These are phyloP conservation scores for Apiospora kogelbergensis DNA, from an alignment of 2,329 filamentous ascomycete genomes.

Conservation along the genomic window DNA sequence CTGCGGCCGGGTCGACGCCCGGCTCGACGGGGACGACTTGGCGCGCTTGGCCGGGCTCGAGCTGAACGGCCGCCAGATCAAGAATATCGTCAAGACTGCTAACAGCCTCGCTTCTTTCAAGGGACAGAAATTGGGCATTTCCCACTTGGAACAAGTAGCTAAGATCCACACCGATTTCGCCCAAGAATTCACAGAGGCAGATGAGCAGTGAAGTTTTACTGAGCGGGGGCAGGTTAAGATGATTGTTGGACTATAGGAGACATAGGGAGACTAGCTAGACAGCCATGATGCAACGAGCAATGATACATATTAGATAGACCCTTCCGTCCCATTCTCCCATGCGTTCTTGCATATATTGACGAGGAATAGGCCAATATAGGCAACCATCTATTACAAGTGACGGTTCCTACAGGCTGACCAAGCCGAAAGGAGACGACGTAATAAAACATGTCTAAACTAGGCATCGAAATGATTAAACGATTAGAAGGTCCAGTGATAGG, in stretches of 20 bases:
- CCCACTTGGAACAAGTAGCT: conserved; percentile 28
- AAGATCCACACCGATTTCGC: conserved; percentile 31
- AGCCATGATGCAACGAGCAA: background rate
- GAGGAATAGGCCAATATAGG: background rate
- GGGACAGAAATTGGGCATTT: conserved; percentile 24
- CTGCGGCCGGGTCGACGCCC: conserved; percentile 24
- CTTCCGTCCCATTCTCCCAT: background rate
- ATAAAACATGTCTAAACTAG: too few species aligned
- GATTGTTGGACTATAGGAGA: background rate
- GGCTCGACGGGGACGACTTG: conserved; percentile 19
- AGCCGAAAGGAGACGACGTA: too few species aligned
- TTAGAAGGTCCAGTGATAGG: too few species aligned
- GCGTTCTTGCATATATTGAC: background rate
- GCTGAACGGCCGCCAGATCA: conserved; percentile 33
- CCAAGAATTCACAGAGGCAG: background rate
- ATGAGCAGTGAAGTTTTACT: background rate
- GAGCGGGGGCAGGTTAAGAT: background rate
- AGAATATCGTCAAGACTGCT: conserved; percentile 30
- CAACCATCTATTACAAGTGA: too few species aligned
- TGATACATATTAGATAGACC: background rate
- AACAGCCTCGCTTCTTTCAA: conserved; percentile 33
- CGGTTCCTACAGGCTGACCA: too few species aligned
- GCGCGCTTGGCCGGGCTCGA: conserved; percentile 19
- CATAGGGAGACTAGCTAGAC: background rate
- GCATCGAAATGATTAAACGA: too few species aligned